These are phyloP conservation scores for Yamadazyma akitaensis DNA, from an alignment of 805 yeast species.

Conservation along the genomic window DNA sequence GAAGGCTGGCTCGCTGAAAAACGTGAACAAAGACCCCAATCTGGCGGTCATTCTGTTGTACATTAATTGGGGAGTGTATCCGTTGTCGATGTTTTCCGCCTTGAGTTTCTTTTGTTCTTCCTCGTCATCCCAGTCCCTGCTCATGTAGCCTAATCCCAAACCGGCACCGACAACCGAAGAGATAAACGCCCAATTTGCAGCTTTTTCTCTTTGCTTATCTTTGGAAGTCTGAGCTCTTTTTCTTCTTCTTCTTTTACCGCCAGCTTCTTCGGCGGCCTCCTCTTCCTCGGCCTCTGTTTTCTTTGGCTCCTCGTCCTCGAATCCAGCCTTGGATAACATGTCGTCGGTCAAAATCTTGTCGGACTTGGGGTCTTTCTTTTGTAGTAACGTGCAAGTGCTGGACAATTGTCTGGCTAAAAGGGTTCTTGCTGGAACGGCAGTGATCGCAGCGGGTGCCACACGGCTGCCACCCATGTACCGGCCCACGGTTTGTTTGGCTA, in stretches of 20 bases:
- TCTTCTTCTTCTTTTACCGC: slow-evolving; percentile 30
- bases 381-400: not conserved
- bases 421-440: not conserved
- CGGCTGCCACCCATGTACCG: not conserved
- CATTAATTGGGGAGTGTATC: slow-evolving; percentile 62
- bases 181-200: slow-evolving; percentile 71
- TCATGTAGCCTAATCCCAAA: slow-evolving; percentile 60
- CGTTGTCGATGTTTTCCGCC: slow-evolving; percentile 52
- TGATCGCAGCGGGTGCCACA: not conserved
- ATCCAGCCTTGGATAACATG: slow-evolving; percentile 77
- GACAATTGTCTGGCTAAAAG: not conserved
- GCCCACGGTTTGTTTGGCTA: not conserved
- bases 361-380: slow-evolving; percentile 15
- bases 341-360: slow-evolving; percentile 67
- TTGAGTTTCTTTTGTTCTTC: slow-evolving; percentile 58
- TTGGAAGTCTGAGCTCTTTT: slow-evolving; percentile 60
- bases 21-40: slow-evolving; percentile 68
- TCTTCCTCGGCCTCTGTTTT: slow-evolving; percentile 12
- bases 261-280: slow-evolving; percentile 2
- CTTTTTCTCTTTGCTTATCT: slow-evolving; percentile 78
- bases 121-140: slow-evolving; percentile 81
- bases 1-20: slow-evolving; percentile 90
- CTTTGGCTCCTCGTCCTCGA: slow-evolving; percentile 43
- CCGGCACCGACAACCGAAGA: slow-evolving; percentile 51
- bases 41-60: slow-evolving; percentile 70